Evolutionary conservation across 768 basidiomycete species (phyloP), one percentile per base, ranked within the genome.

Genomic region (Podaxis sp.): DNA sequence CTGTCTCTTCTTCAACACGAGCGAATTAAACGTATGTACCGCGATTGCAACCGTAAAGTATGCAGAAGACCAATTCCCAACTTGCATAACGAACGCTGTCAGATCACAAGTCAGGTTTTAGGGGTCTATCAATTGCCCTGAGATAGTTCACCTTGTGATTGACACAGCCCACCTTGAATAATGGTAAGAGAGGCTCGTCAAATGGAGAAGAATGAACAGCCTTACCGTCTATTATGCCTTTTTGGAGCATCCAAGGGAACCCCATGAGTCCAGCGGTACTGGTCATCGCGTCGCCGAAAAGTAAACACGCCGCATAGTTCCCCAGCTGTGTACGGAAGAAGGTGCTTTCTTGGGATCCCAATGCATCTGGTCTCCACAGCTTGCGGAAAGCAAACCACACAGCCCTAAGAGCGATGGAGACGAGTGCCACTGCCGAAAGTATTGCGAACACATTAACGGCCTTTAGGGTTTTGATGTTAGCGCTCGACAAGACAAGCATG

Each of bases 251-350:
- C 84, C 87, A 89, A 32, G 71, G 66, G 52, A 86, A 64, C 36
- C 80, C 78, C 52, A 90, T 76, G 7, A 87, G 69, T 40, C 85
- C 86, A 55, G 85, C 77, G 14, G 77, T 55, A 35, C 79, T 77
- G 59, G 74, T 82, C 67, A 86, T 72, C 56, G 82, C 72, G 69
- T 89, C 85, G 62, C 81, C 80, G 27, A 85, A 64, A 62, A 90
- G 74, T 59, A 91, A 75, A 66, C 83, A 88, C 40, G 76, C 78
- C n/a, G 82, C 80, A 68, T 89, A 90, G 53, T 82, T 79, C 1
- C 90, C 90, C 13, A 90, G 79, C 63, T 88, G 88, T 5, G 88
- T 88, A 59, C 81, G 79, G 71, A 91, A 89, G 71, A 90, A 89
- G 61, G 83, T 73, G 44, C 79, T 82, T 69, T 85, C 84, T 35